Conservation (phyloP, 176 grass and related monocot species). For the Triticum timopheevii region DNA sequence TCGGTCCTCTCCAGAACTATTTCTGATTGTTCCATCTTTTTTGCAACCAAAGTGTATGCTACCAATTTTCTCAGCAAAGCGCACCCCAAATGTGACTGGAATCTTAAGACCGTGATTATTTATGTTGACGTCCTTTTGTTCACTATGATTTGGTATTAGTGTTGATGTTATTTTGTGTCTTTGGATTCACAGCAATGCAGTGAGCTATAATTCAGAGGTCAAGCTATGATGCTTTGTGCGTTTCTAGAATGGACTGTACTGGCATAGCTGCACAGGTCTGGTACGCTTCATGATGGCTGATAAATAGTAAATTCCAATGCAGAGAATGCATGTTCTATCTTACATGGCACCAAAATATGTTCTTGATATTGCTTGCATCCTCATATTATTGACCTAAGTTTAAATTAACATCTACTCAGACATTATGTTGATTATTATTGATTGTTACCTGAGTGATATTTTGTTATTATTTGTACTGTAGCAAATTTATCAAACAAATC, state of each 20-base stretch:
- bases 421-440: not conserved
- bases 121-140: not conserved
- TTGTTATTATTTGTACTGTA: not conserved
- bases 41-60: too few relatives aligned
- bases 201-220: too few relatives aligned
- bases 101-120: conserved; percentile 40
- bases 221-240: conserved; percentile 49
- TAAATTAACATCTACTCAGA: not conserved
- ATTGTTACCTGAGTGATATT: not conserved
- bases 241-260: conserved; percentile 57
- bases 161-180: not conserved
- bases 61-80: too few relatives aligned
- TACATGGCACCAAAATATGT: too few relatives aligned
- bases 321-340: not conserved
- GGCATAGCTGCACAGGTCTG: conserved; percentile 62
- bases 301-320: not conserved
- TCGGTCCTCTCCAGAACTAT: too few relatives aligned
- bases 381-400: not conserved
- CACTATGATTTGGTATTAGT: not conserved
- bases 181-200: conserved; percentile 26
- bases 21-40: too few relatives aligned
- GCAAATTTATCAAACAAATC: not conserved
- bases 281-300: not conserved
- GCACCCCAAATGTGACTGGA: too few relatives aligned
- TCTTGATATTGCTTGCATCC: not conserved